A percentile compares a stretch with the other conserved stretches of the same genome.
Conservation (phyloP, 2,329 filamentous ascomycete species). For the Thielaviopsis musarum region DNA sequence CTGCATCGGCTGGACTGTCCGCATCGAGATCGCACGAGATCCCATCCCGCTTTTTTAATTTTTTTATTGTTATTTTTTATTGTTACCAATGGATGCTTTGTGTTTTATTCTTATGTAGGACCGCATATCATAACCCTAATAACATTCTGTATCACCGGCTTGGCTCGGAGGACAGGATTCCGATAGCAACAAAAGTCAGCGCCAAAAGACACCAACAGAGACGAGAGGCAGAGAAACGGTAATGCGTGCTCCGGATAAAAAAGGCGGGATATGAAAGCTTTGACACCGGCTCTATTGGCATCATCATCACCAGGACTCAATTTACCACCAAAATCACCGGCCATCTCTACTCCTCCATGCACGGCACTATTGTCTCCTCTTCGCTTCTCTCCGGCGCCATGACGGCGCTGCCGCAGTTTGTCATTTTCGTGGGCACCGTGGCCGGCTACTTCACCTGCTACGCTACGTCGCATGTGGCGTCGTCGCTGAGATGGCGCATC, state of each 20-base stretch:
- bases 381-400: conserved; percentile 42
- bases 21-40: background rate
- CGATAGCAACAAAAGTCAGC: too few species aligned
- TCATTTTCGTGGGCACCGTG: conserved; percentile 33
- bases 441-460: conserved; percentile 45
- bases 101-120: too few species aligned
- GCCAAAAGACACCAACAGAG: too few species aligned
- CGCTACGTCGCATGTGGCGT: conserved; percentile 29
- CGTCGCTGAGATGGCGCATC: conserved; percentile 37
- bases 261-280: conserved; percentile 10
- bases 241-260: too few species aligned
- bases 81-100: too few species aligned
- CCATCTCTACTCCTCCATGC: conserved; percentile 33
- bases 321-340: conserved; percentile 33
- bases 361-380: conserved; percentile 42
- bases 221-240: too few species aligned
- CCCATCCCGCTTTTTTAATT: too few species aligned
- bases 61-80: too few species aligned
- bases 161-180: too few species aligned
- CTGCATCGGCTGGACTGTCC: background rate
- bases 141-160: too few species aligned
- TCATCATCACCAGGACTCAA: conserved; percentile 39
- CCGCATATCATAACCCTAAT: too few species aligned
- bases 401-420: conserved; percentile 35
- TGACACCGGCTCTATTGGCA: conserved; percentile 37